Conservation (phyloP, 306 rosid genomes). For the Cucumis cinereus region DNA sequence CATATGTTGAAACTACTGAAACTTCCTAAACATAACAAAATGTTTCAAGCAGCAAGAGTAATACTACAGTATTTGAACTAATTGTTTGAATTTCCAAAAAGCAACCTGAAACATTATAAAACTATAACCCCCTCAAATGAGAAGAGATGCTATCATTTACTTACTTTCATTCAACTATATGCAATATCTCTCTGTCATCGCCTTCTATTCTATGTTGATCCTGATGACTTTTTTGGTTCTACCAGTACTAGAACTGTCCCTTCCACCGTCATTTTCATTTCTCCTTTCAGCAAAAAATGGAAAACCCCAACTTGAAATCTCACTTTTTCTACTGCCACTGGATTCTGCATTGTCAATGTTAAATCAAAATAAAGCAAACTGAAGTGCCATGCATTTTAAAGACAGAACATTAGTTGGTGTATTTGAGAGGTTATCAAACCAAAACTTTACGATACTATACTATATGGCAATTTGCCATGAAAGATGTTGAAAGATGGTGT, state of each 20-base stretch:
- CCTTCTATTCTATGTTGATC: slow-evolving; percentile 53
- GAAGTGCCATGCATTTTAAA: not conserved
- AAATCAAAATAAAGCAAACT: not conserved
- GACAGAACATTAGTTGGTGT: not conserved
- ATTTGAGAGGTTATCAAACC: not conserved
- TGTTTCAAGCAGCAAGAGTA: not conserved
- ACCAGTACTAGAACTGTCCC: slow-evolving; percentile 12
- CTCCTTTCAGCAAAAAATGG: slow-evolving; percentile 22
- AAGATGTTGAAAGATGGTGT: not conserved
- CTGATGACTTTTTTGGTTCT: slow-evolving; percentile 53
- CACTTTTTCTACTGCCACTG: slow-evolving; percentile 11
- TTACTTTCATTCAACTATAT: not conserved
- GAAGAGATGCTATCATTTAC: not conserved
- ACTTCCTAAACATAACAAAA: too few species aligned
- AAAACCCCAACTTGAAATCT: slow-evolving; percentile 12
- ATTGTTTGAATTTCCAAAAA: not conserved
- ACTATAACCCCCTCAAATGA: not conserved
- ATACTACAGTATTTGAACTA: not conserved
- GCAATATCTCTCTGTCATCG: not conserved
- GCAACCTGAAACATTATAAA: not conserved
- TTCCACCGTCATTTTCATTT: slow-evolving; percentile 17
- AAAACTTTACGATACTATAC: not conserved
- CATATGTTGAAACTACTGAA: too few species aligned
- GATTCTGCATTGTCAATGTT: not conserved
- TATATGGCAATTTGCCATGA: not conserved